Conservation (phyloP, 2,329 filamentous ascomycete genomes). For the Dothistroma pini region DNA sequence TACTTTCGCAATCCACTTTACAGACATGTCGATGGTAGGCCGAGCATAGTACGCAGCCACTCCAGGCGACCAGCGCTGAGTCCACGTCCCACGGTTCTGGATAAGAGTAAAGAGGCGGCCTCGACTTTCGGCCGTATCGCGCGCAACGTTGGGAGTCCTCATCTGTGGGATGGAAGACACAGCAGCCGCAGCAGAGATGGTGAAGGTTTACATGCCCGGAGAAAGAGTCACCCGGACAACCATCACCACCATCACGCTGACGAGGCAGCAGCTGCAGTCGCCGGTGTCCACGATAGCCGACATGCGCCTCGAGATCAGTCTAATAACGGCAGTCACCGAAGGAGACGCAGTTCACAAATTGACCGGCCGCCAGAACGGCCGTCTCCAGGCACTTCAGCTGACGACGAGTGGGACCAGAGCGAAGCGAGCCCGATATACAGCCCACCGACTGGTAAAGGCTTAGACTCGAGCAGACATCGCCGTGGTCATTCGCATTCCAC, state of each 20-base stretch:
- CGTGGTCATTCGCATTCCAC: slow-evolving; percentile 8
- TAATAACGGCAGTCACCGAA: slow-evolving; percentile 16
- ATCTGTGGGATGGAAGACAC: slow-evolving; percentile 35
- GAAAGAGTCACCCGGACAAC: slow-evolving; percentile 23
- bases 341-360: slow-evolving; percentile 18
- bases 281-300: slow-evolving; percentile 16
- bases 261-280: slow-evolving; percentile 11
- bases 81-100: slow-evolving; percentile 33
- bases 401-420: slow-evolving; percentile 19
- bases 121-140: slow-evolving; percentile 36
- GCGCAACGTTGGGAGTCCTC: slow-evolving; percentile 35
- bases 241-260: slow-evolving; percentile 25
- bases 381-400: slow-evolving; percentile 11
- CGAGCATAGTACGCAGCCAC: slow-evolving; percentile 41
- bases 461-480: slow-evolving; percentile 18
- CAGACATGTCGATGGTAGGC: slow-evolving; percentile 43
- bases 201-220: slow-evolving; percentile 20
- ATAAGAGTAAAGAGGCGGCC: slow-evolving; percentile 37
- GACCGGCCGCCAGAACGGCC: slow-evolving; percentile 15
- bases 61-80: slow-evolving; percentile 32
- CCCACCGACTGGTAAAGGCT: slow-evolving; percentile 15
- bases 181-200: slow-evolving; percentile 28
- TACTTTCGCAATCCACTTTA: slow-evolving; percentile 52
- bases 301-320: slow-evolving; percentile 15
- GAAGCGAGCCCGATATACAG: slow-evolving; percentile 19